These are phyloP conservation scores for cucumber (Cucumis sativus) DNA, from an alignment of 306 rosid species.

Conservation along the genomic window DNA sequence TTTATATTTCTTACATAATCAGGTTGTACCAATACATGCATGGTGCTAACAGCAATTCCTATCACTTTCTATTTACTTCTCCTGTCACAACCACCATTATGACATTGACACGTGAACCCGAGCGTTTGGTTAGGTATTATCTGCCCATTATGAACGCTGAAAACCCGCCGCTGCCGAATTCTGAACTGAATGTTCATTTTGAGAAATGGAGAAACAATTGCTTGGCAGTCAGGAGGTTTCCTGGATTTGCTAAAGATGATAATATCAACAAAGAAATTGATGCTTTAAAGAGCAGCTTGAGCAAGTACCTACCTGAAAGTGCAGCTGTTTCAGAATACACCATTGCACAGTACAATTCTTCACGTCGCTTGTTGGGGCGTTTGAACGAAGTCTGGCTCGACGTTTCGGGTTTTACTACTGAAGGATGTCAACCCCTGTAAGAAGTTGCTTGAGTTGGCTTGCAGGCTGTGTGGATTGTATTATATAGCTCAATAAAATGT, in stretches of 20 bases:
- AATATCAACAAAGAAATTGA: constrained; percentile 29
- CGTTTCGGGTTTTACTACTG: constrained; percentile 22
- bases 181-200: constrained; percentile 35
- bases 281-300: constrained; percentile 35
- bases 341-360: constrained; percentile 65
- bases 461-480: not conserved
- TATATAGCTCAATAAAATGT: not conserved
- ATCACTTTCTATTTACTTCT: constrained; percentile 33
- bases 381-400: constrained; percentile 66
- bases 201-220: constrained; percentile 46
- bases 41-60: constrained; percentile 43
- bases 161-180: constrained; percentile 39
- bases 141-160: constrained; percentile 20
- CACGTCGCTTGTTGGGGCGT: constrained; percentile 20
- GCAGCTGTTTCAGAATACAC: constrained; percentile 18
- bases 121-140: constrained; percentile 31
- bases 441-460: not conserved
- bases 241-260: constrained; percentile 60
- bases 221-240: constrained; percentile 48
- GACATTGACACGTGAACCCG: constrained; percentile 11
- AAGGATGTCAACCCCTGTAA: constrained; percentile 14
- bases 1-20: constrained; percentile 4
- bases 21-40: constrained; percentile 65
- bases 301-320: constrained; percentile 9
- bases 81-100: constrained; percentile 47